These are phyloP conservation scores for Colletotrichum melonis DNA, from an alignment of 2,329 filamentous ascomycete species.

Conservation along the genomic window DNA sequence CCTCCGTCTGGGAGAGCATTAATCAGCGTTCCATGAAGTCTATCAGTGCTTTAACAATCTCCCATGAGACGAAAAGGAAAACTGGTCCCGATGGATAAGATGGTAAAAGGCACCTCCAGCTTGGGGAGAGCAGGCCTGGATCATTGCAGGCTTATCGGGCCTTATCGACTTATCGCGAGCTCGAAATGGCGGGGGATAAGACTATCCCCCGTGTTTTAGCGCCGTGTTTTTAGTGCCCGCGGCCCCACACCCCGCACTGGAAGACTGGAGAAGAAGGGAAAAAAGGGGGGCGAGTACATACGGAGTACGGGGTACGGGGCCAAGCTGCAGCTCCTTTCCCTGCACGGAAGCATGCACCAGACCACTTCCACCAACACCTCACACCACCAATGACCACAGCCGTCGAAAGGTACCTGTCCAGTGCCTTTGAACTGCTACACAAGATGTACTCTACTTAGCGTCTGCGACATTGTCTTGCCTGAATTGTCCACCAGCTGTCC, in stretches of 20 bases:
- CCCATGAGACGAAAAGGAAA: neutral
- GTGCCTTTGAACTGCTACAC: neutral
- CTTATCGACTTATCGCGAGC: constrained; percentile 5
- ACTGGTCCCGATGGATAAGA: neutral
- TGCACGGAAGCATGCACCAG: constrained; percentile 29
- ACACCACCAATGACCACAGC: constrained; percentile 8
- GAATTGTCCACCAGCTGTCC: neutral
- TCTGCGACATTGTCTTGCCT: constrained; percentile 3
- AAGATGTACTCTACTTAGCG: neutral
- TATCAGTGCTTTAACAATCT: neutral
- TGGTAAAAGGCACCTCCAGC: neutral
- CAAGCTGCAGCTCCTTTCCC: constrained; percentile 17
- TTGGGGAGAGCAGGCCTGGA: neutral
- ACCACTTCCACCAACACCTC: constrained; percentile 29
- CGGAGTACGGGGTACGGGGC: neutral
- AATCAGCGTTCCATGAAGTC: neutral
- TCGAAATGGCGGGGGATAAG: constrained; percentile 7
- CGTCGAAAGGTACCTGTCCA: constrained; percentile 1
- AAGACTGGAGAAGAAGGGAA: constrained; percentile 17
- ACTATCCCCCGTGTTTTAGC: constrained; percentile 20
- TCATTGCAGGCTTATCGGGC: constrained; percentile 14
- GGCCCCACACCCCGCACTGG: constrained; percentile 32
- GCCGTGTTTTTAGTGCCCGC: constrained; percentile 24
- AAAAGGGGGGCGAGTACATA: neutral
- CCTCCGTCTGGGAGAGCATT: neutral